Base-by-base conservation (phyloP, 108 stramenopile genomes). In the Aureococcus anophagefferens region DNA sequence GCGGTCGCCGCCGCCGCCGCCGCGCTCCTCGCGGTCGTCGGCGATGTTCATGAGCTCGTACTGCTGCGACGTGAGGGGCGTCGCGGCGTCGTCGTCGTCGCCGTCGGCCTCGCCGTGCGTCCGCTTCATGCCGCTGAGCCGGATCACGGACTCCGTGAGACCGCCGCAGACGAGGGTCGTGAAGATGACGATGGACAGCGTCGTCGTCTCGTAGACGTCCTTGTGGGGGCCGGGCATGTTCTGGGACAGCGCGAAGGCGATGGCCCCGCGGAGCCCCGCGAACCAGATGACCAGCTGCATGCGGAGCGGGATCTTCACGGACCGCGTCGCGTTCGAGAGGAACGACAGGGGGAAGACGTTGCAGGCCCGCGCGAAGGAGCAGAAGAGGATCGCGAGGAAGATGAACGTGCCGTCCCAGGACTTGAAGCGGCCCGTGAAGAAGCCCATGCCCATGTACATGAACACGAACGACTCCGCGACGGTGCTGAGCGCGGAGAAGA, bases 81-180 rank as follows among this genome's bases (percentile, higher is more conserved):
- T 64, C n/a, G 63, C 9, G 14, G 17, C 30, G 21, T 17, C 31
- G 30, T 33, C 30, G 4, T 45, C 29, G n/a, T 63, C 72, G 30
- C 64, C 14, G 29, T 44, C 46, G 37, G 25, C 46, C 34, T 18
- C 34, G 30, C 0, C 73, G 33, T 73, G 30, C 51, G 37, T 68
- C 46, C 84, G 77, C 72, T 89, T 94, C 92, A 98, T 93, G 33
- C 87, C 91, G 81, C 90, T 89, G 11, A 74, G 59, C 30, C 85
- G 81, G 33, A 98, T 80, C 46, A 96, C 80, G 29, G 77, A 80
- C 69, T 95, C 93, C 17, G 97, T 96, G 51, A 93, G 79, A 7
- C 95, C 93, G n/a, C 97, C 97, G 74, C 94, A 94, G 45, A 96
- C 91, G 62, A 98, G 80, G 17, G 95, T 98, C 15, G 97, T 98